Base-by-base conservation (phyloP, 163 green algal genomes). In the Trebouxiophyceae sp. region DNA sequence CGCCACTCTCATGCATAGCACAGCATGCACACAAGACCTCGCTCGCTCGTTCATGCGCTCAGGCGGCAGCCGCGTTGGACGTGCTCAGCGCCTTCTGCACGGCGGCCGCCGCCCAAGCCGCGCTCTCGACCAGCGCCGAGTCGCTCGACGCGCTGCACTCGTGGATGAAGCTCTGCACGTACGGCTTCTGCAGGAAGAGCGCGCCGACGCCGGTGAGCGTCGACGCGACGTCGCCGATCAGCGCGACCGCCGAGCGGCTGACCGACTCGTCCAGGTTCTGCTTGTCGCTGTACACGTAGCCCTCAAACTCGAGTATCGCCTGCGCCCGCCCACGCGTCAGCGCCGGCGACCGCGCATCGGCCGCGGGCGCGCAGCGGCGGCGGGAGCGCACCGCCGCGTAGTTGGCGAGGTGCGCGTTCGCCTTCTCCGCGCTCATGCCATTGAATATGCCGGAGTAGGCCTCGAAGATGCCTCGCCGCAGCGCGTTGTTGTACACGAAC, bases 381-480 rank as follows among this genome's bases (percentile, higher is more conserved):
- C 4, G 33, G 0, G 31, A 24, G n/a, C 62, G 45, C 31, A 72
- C 58, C 33, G 73, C 70, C 3, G 80, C 66, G 27, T 78, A 72
- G 7, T 61, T 22, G 27, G 67, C 65, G 46, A 73, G 33, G 61
- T 79, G 73, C 46, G 71, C 33, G 20, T 85, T 77, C 12, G 69
- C 67, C 69, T 83, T 82, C 26, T 75, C 67, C 30, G 63, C 62
- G 30, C 47, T 65, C 57, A 95, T 71, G 19, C 85, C 90, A 75
- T 96, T 90, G 56, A 98, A 82, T 58, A 98, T 94, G 66, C 93
- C 92, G 12, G 80, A 80, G 83, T 95, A 97, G 6, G 91, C 91
- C 73, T 98, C 93, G 5, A 97, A 83, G 59, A 99, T 97, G 76
- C 88, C 88, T 5, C 78, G 72, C 12, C 92, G 84, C 68, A 99